Percentiles rank a stretch among this genome's conserved stretches.
These are phyloP conservation scores for Xylaria sp. DNA, from an alignment of 2,329 filamentous ascomycete species.

Conservation along the genomic window DNA sequence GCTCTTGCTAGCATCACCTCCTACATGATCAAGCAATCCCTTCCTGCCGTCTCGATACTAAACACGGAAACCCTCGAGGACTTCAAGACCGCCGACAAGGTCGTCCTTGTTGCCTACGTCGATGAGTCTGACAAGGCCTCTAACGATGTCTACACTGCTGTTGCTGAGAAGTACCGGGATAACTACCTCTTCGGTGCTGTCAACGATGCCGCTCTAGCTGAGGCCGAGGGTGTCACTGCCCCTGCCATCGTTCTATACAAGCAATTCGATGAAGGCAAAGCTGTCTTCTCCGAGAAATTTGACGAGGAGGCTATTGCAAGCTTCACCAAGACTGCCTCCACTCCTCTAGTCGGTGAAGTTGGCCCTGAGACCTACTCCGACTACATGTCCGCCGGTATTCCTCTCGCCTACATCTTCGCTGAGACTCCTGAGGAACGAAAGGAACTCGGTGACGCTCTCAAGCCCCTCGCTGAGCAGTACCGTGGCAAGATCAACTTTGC, in stretches of 20 bases:
- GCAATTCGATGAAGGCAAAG: slow-evolving; percentile 96
- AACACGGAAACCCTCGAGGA: slow-evolving; percentile 86
- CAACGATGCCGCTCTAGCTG: slow-evolving; percentile 83
- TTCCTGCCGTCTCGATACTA: slow-evolving; percentile 89
- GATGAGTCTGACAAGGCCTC: slow-evolving; percentile 82
- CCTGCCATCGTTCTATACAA: slow-evolving; percentile 96
- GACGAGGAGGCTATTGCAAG: slow-evolving; percentile 80
- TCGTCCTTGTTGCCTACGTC: slow-evolving; percentile 92
- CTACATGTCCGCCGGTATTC: slow-evolving; percentile 94
- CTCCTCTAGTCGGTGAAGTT: slow-evolving; percentile 93
- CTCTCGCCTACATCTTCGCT: slow-evolving; percentile 97
- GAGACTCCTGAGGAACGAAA: slow-evolving; percentile 91
- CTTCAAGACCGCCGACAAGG: slow-evolving; percentile 98
- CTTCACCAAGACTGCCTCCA: slow-evolving; percentile 87
- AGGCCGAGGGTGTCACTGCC: slow-evolving; percentile 88
- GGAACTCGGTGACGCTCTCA: slow-evolving; percentile 79
- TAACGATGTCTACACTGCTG: slow-evolving; percentile 82
- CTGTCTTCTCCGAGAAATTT: slow-evolving; percentile 83
- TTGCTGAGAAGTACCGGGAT: slow-evolving; percentile 83
- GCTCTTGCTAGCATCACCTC: slow-evolving; percentile 67
- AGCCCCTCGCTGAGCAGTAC: slow-evolving; percentile 88
- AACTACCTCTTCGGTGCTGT: slow-evolving; percentile 92
- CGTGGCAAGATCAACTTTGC: slow-evolving; percentile 97
- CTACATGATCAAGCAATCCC: slow-evolving; percentile 98
- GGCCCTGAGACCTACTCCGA: slow-evolving; percentile 95